A percentile compares a stretch with the other conserved stretches of the same genome.
Conservation (phyloP, 1,139 yeast species). For the Hyphopichia fennica region DNA sequence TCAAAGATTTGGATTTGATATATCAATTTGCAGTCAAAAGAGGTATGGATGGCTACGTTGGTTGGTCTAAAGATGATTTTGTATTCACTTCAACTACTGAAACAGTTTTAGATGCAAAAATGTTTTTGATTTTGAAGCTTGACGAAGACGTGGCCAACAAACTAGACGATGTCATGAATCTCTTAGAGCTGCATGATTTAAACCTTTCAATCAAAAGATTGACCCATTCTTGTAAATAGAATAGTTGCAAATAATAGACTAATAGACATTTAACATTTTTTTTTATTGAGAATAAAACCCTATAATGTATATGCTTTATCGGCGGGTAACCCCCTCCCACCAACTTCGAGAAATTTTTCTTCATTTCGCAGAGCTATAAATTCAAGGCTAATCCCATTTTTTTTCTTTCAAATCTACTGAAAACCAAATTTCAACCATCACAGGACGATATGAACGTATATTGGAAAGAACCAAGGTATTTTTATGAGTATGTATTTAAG, state of each 20-base stretch:
- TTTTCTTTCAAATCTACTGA: too few species aligned
- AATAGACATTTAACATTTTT: background rate
- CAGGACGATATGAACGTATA: too few species aligned
- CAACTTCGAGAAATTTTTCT: too few species aligned
- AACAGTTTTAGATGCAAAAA: conserved; percentile 4
- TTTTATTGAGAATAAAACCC: too few species aligned
- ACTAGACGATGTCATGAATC: background rate
- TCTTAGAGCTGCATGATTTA: background rate
- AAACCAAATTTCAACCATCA: too few species aligned
- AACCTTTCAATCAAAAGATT: background rate
- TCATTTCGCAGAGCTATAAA: too few species aligned
- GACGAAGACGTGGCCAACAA: background rate
- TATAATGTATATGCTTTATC: too few species aligned
- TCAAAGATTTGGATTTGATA: conserved; percentile 8
- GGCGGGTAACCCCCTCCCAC: background rate
- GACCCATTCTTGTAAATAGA: background rate
- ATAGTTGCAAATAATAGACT: background rate
- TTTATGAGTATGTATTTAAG: background rate
- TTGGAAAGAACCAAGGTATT: too few species aligned
- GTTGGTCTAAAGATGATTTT: conserved; percentile 21
- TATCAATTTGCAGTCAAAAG: conserved; percentile 4
- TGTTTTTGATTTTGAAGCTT: background rate
- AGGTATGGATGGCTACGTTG: conserved; percentile 14
- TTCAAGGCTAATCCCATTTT: too few species aligned
- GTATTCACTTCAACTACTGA: conserved; percentile 9